Evolutionary conservation across 257 asterid species (phyloP), one percentile per base, ranked within the genome.

Genomic region (Solanum chaucha): DNA sequence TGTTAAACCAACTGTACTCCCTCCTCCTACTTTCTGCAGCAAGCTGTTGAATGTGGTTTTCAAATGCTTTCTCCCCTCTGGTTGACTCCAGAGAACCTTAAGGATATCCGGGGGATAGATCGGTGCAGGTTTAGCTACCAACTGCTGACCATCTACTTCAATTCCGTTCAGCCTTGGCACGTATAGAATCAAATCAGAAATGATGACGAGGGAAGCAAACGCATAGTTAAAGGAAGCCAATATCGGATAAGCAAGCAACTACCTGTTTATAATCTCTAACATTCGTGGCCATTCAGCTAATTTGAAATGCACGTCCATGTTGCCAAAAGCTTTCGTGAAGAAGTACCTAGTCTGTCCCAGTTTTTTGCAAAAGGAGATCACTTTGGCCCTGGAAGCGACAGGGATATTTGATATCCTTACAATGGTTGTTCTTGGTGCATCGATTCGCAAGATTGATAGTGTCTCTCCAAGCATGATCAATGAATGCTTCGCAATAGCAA

Each of bases 261-360:
- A 92, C 97, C 94, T 91, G 92, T 94, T 94, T 20, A 94, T 88
- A 85, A 94, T 92, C 73, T 85, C 89, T 86, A 88, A 78, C 96
- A 94, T 93, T 91, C 93, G 92, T 82, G 96, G 93, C 97, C 97
- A 94, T 70, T 94, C 96, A 51, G 91, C 75, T 85, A 87, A 32
- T 24, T n/a, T 85, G 91, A 59, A 93, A 70, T 85, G 85, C 90
- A 91, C 93, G 86, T 93, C 96, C 30, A 88, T 0, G 24, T 55
- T 20, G 46, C 40, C 30, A 2, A 6, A 0, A n/a, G 10, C 1
- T 88, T 96, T 91, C 4, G 0, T 0, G 3, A 1, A 0, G 84
- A 15, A 0, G 1, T 0, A 0, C 72, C 24, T 36, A 80, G 71
- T n/a, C 71, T 84, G 36, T 87, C 96, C 97, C 35, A 91, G 77